Evolutionary conservation across 225 moss, liverwort and hornwort genomes (phyloP).

Genomic region (Anthoceros angustus): DNA sequence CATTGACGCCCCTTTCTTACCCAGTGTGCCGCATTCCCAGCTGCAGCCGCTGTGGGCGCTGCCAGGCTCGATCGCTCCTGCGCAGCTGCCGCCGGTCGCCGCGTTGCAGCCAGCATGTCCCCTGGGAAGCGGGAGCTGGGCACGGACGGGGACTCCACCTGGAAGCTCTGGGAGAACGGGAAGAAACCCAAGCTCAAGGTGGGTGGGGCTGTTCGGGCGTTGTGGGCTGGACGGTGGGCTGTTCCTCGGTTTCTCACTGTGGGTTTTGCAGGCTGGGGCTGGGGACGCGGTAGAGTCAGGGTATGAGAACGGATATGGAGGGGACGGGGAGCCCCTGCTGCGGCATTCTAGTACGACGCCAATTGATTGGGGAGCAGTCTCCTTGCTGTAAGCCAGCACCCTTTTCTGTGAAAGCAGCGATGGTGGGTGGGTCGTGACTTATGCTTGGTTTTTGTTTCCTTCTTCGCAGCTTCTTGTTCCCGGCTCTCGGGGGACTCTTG

Average conservation of each 20-base stretch:
- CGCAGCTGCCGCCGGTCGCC: background rate
- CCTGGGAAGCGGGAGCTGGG: background rate
- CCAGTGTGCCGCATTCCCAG: too few species aligned
- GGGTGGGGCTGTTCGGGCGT: background rate
- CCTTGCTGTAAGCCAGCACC: background rate
- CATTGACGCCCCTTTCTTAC: too few species aligned
- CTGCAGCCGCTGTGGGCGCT: too few species aligned
- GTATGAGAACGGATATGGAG: background rate
- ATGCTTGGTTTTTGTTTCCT: background rate
- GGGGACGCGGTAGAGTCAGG: background rate
- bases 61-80: background rate
- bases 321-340: background rate
- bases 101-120: background rate
- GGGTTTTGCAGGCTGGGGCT: background rate
- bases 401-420: background rate
- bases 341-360: background rate
- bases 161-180: constrained; percentile 2
- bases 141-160: background rate
- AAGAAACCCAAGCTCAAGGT: background rate
- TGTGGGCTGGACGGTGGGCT: background rate
- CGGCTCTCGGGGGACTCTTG: constrained; percentile 74
- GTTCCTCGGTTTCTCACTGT: background rate
- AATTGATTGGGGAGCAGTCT: background rate
- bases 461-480: constrained; percentile 51
- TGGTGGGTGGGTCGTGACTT: background rate